Conservation (phyloP, 495 filamentous ascomycete genomes). For the Penicillium herquei region DNA sequence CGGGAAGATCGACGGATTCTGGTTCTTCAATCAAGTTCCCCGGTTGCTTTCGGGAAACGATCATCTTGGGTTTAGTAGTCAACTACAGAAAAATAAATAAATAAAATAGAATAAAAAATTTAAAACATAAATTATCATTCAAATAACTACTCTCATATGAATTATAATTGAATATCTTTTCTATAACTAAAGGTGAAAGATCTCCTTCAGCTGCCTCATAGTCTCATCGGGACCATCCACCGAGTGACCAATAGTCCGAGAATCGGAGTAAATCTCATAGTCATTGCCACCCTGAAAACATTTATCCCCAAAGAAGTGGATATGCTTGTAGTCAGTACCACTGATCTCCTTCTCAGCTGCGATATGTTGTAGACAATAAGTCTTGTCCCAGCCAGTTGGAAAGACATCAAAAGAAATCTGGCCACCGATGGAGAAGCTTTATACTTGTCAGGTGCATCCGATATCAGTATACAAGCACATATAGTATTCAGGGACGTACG, state of each 20-base stretch:
- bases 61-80: background rate
- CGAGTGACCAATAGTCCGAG: conserved; percentile 76
- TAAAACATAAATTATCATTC: background rate
- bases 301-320: conserved; percentile 99
- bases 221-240: conserved; percentile 84
- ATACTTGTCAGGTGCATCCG: conserved; percentile 5
- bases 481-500: conserved; percentile 52
- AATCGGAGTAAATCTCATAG: conserved; percentile 85
- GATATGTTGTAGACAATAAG: conserved; percentile 88
- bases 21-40: background rate
- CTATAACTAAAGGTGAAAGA: conserved; percentile 64
- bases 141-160: background rate
- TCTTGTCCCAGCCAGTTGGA: conserved; percentile 97
- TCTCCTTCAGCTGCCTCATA: conserved; percentile 66
- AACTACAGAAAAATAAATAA: background rate
- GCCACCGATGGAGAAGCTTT: conserved; percentile 86
- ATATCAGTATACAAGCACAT: background rate
- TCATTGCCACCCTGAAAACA: conserved; percentile 87
- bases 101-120: background rate
- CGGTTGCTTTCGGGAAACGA: background rate
- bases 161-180: too few species aligned
- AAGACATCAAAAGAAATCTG: conserved; percentile 99
- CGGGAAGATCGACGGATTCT: conserved; percentile 20
- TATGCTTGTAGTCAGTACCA: conserved; percentile 74
- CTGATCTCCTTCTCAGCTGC: conserved; percentile 75